Conservation (phyloP, 1,284 basidiomycete genomes). For the Malassezia dermatis region DNA sequence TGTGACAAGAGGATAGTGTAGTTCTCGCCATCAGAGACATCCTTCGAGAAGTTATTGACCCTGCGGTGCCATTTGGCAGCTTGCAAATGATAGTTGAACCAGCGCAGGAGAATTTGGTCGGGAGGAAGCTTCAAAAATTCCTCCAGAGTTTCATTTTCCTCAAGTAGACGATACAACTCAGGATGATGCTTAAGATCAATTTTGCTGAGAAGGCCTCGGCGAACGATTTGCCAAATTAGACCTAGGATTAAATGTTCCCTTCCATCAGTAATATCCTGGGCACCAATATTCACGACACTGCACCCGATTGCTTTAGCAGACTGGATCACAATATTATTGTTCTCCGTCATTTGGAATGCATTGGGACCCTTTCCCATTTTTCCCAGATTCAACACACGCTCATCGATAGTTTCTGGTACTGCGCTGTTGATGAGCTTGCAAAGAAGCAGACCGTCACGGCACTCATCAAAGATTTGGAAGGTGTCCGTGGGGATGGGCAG, state of each 20-base stretch:
- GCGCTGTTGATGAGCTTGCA: constrained; percentile 99
- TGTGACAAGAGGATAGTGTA: constrained; percentile 92
- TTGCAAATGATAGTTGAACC: constrained; percentile 98
- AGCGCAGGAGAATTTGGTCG: constrained; percentile 88
- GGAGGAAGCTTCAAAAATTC: constrained; percentile 85
- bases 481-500: constrained; percentile 92
- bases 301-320: constrained; percentile 97
- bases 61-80: constrained; percentile 65
- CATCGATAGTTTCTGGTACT: constrained; percentile 96
- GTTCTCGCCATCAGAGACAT: constrained; percentile 90
- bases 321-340: constrained; percentile 98
- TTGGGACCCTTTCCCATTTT: constrained; percentile 52
- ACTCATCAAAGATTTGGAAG: constrained; percentile 98
- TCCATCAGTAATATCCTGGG: constrained; percentile 81
- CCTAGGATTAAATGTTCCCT: constrained; percentile 96
- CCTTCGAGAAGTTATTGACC: constrained; percentile 93
- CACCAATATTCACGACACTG: constrained; percentile 95
- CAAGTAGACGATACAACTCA: constrained; percentile 85
- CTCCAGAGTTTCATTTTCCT: constrained; percentile 92
- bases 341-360: constrained; percentile 99
- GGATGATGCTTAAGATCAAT: constrained; percentile 98
- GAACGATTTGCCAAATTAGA: constrained; percentile 96
- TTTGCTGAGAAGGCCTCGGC: constrained; percentile 80
- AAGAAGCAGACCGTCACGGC: constrained; percentile 81
- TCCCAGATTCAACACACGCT: constrained; percentile 74